Evolutionary conservation across 2,329 filamentous ascomycete genomes (phyloP).

Genomic region (Gnomoniopsis smithogilvyi): DNA sequence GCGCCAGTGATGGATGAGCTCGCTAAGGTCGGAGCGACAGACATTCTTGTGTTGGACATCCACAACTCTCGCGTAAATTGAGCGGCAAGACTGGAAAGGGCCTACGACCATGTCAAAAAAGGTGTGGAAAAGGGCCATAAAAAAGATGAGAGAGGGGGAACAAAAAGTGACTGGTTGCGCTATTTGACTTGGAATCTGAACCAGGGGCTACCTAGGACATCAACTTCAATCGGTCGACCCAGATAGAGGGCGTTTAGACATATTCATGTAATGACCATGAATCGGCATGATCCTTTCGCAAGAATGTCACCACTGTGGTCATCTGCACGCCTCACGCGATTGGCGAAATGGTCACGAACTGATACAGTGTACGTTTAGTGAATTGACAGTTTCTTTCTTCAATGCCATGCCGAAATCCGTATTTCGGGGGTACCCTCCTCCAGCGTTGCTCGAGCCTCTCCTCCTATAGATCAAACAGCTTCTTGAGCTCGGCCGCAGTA

Average conservation of each 20-base stretch:
- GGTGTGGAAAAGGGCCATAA: not conserved
- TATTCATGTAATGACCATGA: too few species aligned
- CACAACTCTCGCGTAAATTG: slow-evolving; percentile 55
- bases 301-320: too few species aligned
- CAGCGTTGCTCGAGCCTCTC: not conserved
- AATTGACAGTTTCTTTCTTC: not conserved
- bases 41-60: slow-evolving; percentile 83
- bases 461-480: slow-evolving; percentile 64
- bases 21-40: slow-evolving; percentile 70
- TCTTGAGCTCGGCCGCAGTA: slow-evolving; percentile 74
- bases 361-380: not conserved
- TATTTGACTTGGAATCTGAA: too few species aligned
- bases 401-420: not conserved
- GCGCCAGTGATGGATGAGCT: slow-evolving; percentile 85
- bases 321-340: too few species aligned
- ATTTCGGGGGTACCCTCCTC: not conserved
- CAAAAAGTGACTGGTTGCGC: too few species aligned
- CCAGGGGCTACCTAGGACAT: too few species aligned
- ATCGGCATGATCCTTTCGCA: too few species aligned
- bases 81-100: not conserved
- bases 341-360: too few species aligned
- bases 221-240: too few species aligned
- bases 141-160: too few species aligned
- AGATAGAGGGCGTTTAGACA: too few species aligned
- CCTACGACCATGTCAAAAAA: too few species aligned